These are phyloP conservation scores for Orbilia brochopaga DNA, from an alignment of 2,329 filamentous ascomycete genomes.

Conservation along the genomic window DNA sequence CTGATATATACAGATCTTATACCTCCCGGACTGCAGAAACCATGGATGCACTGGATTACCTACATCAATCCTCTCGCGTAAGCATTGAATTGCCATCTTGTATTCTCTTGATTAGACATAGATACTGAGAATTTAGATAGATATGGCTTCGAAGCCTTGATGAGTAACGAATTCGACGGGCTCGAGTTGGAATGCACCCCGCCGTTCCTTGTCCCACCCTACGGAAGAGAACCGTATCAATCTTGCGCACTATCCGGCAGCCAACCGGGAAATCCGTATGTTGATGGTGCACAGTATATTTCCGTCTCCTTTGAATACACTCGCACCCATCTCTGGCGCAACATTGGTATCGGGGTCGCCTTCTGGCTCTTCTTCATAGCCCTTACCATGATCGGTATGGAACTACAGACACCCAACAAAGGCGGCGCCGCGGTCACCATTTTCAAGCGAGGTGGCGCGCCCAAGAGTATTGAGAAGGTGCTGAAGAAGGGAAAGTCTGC, in stretches of 20 bases:
- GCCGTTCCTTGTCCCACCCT: constrained; percentile 71
- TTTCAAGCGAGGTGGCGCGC: constrained; percentile 69
- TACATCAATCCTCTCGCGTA: constrained; percentile 72
- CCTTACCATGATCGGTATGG: constrained; percentile 74
- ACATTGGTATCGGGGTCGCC: constrained; percentile 79
- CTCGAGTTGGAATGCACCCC: constrained; percentile 72
- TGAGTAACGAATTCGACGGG: constrained; percentile 83
- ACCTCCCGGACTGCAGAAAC: constrained; percentile 74
- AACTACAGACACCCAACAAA: constrained; percentile 65
- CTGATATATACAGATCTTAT: constrained; percentile 67
- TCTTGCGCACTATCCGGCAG: constrained; percentile 81
- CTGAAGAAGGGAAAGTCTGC: constrained; percentile 64
- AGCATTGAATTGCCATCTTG: not conserved
- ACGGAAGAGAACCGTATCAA: constrained; percentile 74
- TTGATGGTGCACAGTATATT: constrained; percentile 74
- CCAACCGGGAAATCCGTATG: constrained; percentile 66
- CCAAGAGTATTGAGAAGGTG: constrained; percentile 65
- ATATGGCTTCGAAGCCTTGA: constrained; percentile 75
- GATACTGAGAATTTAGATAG: constrained; percentile 56
- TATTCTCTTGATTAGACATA: not conserved
- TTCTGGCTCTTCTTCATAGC: constrained; percentile 75
- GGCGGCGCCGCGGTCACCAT: constrained; percentile 67
- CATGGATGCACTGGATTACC: constrained; percentile 80
- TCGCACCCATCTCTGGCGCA: constrained; percentile 75
- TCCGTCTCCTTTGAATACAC: constrained; percentile 71